Base-by-base conservation (phyloP, 2,329 filamentous ascomycete genomes). In the Colletotrichum nymphaeae region DNA sequence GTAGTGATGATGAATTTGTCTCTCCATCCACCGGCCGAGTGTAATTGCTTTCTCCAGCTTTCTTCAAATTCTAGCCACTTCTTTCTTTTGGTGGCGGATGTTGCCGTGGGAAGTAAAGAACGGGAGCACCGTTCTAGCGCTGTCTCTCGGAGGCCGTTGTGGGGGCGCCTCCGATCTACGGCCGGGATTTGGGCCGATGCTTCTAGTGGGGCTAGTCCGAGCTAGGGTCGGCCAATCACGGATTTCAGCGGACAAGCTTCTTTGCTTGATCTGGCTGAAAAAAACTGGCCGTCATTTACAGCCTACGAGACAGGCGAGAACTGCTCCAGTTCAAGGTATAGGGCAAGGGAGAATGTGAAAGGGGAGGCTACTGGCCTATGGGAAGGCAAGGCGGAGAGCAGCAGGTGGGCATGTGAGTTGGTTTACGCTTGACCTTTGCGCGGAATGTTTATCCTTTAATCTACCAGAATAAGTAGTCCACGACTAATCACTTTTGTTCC, bases 391-490 rank as follows among this genome's bases (percentile, higher is more conserved):
- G 4, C 37, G 2, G 37, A 19, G 0, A 42, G 2, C 37, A 42
- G 1, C 16, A 19, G 5, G 37, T 42, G 4, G 37, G 3, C 37
- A 42, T 42, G 37, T 19, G 37, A 42, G 5, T 8, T 19, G 1
- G 0, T 42, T 42, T 42, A 42, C 37, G 37, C 37, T 42, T 42
- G 37, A 42, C 16, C 16, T 42, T 19, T 42, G 0, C 37, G 37
- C 37, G 16, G 37, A 0, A 42, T 42, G 6, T 19, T 0, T 19
- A 19, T 19, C 37, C 37, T 19, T 42, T 42, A 19, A 42, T 42
- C 16, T 42, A 42, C 16, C 0, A 7, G 1, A 42, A 19, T 2
- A 0, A 42, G 0, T 42, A 7, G 1, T 16, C 0, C 37, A 42
- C 3, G 14, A 42, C 35, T 37, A 37, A 37, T 16, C 5, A 14